Evolutionary conservation across 805 yeast genomes (phyloP).

Genomic region (Priceomyces haplophilus): DNA sequence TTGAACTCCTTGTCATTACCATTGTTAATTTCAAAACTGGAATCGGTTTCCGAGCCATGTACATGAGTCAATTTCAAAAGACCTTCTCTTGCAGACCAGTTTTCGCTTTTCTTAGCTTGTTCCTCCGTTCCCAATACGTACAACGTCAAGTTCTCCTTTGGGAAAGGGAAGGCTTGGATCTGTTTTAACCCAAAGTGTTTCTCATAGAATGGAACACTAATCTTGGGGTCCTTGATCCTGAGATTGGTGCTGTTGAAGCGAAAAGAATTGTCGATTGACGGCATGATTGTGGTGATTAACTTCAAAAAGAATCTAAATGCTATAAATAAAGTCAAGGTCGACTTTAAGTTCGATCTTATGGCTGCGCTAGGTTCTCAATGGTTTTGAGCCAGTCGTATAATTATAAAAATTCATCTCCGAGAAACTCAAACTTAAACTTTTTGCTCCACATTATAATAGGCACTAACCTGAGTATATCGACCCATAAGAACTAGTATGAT

Average conservation of each 20-base stretch:
- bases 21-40: constrained; percentile 57
- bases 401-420: no score
- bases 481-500: no score
- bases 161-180: constrained; percentile 49
- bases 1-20: constrained; percentile 84
- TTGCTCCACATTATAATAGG: no score
- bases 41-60: constrained; percentile 65
- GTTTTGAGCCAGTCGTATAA: no score
- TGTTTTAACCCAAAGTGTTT: constrained; percentile 71
- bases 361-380: no score
- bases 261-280: constrained; percentile 34
- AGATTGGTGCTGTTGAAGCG: constrained; percentile 68
- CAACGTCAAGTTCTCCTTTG: constrained; percentile 57
- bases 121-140: constrained; percentile 65
- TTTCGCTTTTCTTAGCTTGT: constrained; percentile 32
- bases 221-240: constrained; percentile 78
- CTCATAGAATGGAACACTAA: constrained; percentile 68
- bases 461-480: no score
- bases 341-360: no score
- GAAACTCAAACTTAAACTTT: no score
- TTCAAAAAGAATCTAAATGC: not conserved
- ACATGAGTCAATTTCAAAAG: constrained; percentile 81
- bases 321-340: no score
- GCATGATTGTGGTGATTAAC: constrained; percentile 15
- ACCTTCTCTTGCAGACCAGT: constrained; percentile 55